Evolutionary conservation across 441 rosid genomes (phyloP), one percentile per base, ranked within the genome.

Genomic region (Omphalea diandra): DNA sequence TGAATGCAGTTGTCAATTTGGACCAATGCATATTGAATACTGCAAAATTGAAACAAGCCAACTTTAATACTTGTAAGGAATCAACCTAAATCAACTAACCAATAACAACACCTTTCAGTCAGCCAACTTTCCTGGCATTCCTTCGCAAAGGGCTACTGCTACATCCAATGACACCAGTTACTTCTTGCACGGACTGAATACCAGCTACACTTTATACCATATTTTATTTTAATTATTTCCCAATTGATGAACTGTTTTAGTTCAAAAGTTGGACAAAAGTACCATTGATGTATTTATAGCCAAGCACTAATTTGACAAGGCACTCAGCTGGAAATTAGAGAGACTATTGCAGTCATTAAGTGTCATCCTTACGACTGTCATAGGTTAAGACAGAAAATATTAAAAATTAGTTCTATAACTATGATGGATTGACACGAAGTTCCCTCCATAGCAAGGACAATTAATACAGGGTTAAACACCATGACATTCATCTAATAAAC

Each of bases 1-100:
- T 94, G 99, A 75, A 94, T 94, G 81, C 91, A 82, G 66, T 67
- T 79, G 79, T 92, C 99, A 27, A 94, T 94, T 74, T 94, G 96
- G 11, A 84, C 76, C 80, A 92, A 46, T 18, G 88, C 87, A 72
- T 89, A 89, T 3, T 67, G 86, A 61, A 90, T 86, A 69, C 98
- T 90, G 94, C 75, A 61, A 6, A 65, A 54, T 33, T 38, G n/a
- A 41, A 40, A 44, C n/a, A n/a, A n/a, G n/a, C n/a, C n/a, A n/a
- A n/a, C n/a, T 7, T 11, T 5, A 50, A 5, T 9, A 50, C 22
- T 17, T 32, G 68, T 5, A 56, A 44, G 56, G 17, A 18, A 35
- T 24, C 31, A 58, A 7, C 40, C 41, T n/a, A n/a, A 0, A 58
- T 31, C 65, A 20, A 59, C 11, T 35, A 31, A 47, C 32, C 33